These are phyloP conservation scores for Sindora glabra DNA, from an alignment of 306 rosid genomes.

Conservation along the genomic window DNA sequence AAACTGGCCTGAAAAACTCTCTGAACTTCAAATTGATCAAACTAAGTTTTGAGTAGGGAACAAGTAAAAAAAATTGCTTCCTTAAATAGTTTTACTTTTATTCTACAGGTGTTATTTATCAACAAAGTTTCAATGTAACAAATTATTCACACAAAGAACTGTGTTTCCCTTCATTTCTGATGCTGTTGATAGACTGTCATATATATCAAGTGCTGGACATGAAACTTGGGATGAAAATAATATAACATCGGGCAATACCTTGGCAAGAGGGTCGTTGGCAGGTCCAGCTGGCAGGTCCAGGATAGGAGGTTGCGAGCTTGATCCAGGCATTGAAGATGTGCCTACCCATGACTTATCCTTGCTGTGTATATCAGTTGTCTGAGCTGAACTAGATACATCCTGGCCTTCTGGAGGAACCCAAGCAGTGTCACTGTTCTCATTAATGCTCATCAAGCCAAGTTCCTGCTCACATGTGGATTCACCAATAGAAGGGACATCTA, in stretches of 20 bases:
- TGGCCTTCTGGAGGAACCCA: constrained; percentile 40
- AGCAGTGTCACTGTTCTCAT: constrained; percentile 42
- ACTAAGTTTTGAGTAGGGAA: neutral
- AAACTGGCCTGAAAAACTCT: too few relatives aligned
- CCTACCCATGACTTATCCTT: constrained; percentile 39
- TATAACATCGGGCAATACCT: constrained; percentile 63
- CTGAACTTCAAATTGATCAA: too few relatives aligned
- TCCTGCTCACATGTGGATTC: constrained; percentile 84
- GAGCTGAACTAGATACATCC: constrained; percentile 31
- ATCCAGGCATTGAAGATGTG: constrained; percentile 44
- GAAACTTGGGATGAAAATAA: too few relatives aligned
- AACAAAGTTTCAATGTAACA: too few relatives aligned
- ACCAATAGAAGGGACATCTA: constrained; percentile 46
- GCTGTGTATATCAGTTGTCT: constrained; percentile 19
- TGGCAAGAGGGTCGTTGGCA: constrained; percentile 39
- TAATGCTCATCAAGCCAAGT: constrained; percentile 82
- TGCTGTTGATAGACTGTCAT: neutral
- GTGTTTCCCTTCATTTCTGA: neutral
- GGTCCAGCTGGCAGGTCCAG: constrained; percentile 38
- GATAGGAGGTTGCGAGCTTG: constrained; percentile 28
- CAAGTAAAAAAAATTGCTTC: neutral
- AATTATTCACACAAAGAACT: neutral
- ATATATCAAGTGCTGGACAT: neutral
- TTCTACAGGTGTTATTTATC: neutral
- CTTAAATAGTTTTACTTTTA: neutral